phyloP scores from a whole-genome alignment of 2,329 filamentous ascomycete genomes.

The Zarea fungicola region DNA sequence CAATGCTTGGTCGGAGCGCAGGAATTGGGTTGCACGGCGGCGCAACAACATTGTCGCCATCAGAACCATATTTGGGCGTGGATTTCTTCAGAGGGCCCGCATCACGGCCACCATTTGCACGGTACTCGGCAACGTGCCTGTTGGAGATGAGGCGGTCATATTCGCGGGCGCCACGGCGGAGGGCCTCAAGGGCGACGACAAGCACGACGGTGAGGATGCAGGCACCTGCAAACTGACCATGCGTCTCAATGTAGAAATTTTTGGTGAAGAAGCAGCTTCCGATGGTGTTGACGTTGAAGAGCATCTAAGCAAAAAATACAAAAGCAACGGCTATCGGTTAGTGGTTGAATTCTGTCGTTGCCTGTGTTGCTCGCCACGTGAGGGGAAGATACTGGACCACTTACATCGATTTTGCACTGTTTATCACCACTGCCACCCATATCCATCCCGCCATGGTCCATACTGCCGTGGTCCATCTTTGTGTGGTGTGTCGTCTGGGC shows the following conservation, averaged over 20 bases:
- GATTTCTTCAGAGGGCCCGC: constrained; percentile 12
- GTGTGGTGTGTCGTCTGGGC: not conserved
- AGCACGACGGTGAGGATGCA: constrained; percentile 76
- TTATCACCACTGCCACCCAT: constrained; percentile 16
- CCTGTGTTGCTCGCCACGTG: not conserved
- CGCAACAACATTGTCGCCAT: constrained; percentile 12
- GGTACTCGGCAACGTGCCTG: constrained; percentile 38
- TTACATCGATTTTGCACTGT: constrained; percentile 38
- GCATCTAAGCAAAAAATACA: constrained; percentile 49
- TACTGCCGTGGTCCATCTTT: constrained; percentile 15
- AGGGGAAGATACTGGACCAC: constrained; percentile 1
- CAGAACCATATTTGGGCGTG: constrained; percentile 19
- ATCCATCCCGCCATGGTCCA: constrained; percentile 18
- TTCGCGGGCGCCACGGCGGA: constrained; percentile 66
- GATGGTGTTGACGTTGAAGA: constrained; percentile 74
- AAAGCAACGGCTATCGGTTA: constrained; percentile 2
- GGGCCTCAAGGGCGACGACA: constrained; percentile 64
- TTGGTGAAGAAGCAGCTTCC: constrained; percentile 66
- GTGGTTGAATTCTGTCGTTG: not conserved
- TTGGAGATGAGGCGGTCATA: constrained; percentile 64
- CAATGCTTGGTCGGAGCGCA: constrained; percentile 50
- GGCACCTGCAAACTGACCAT: constrained; percentile 69
- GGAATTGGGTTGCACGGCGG: constrained; percentile 19
- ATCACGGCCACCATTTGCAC: constrained; percentile 12
- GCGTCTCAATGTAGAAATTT: constrained; percentile 65